Conservation (phyloP, 2,329 filamentous ascomycete species). For the Apiospora rasikravindrae region DNA sequence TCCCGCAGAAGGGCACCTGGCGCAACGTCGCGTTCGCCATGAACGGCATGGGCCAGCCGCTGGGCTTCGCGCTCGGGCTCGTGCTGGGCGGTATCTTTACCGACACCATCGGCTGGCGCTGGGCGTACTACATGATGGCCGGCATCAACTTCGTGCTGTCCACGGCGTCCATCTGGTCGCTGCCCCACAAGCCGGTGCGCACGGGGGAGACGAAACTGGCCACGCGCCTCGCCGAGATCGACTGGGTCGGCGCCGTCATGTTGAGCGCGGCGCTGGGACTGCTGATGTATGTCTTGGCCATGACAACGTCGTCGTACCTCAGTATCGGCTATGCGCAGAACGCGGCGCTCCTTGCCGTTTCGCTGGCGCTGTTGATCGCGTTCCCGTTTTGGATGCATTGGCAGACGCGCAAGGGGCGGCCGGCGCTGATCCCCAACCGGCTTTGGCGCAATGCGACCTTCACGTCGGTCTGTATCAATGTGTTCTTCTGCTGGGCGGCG, state of each 20-base stretch:
- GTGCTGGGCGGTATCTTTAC: slow-evolving; percentile 56
- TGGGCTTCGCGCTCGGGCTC: slow-evolving; percentile 55
- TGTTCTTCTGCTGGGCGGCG: slow-evolving; percentile 48
- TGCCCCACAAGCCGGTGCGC: slow-evolving; percentile 34
- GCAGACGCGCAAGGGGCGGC: slow-evolving; percentile 20
- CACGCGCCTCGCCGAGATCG: slow-evolving; percentile 46
- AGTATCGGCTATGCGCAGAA: slow-evolving; percentile 44
- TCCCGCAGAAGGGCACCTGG: slow-evolving; percentile 39
- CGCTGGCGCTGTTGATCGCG: slow-evolving; percentile 45
- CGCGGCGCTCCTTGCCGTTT: slow-evolving; percentile 45
- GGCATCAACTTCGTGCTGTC: slow-evolving; percentile 45
- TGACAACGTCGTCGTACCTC: slow-evolving; percentile 43
- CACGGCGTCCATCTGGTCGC: slow-evolving; percentile 41
- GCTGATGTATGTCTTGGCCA: slow-evolving; percentile 52
- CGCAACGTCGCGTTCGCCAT: slow-evolving; percentile 50
- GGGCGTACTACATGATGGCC: slow-evolving; percentile 48
- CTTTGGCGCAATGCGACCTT: slow-evolving; percentile 60
- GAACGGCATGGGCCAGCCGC: slow-evolving; percentile 49
- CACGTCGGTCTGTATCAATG: slow-evolving; percentile 53
- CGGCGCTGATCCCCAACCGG: slow-evolving; percentile 61
- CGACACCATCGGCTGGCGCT: slow-evolving; percentile 54
- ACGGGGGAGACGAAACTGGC: slow-evolving; percentile 32
- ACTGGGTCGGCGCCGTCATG: slow-evolving; percentile 49
- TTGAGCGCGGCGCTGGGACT: neutral
- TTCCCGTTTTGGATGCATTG: slow-evolving; percentile 51